Evolutionary conservation across 1,284 basidiomycete species (phyloP), one percentile per base, ranked within the genome.

Genomic region (Microbotryum scabiosae): DNA sequence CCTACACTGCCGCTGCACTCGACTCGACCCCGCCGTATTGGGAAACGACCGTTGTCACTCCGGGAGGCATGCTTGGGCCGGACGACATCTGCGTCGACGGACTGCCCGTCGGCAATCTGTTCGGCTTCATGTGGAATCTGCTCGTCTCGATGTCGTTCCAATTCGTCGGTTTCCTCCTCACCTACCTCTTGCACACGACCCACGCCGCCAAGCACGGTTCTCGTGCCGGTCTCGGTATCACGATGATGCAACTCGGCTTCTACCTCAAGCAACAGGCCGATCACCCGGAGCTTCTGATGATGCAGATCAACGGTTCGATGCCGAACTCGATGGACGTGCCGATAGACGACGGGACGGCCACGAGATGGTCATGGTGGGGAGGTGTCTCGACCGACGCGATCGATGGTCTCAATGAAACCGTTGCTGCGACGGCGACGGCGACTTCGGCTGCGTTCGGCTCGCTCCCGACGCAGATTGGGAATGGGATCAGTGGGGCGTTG

Each of bases 21-120:
- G 94, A 99, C 73, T 83, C 90, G 0, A 92, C 90, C 0, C 96
- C 94, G 0, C 84, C 91, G 0, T 98, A 98, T 76, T 97, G 92
- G 89, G 94, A 98, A 75, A 97, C 90, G 2, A 93, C 91, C 0
- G 84, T 97, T 18, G 87, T 94, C 61, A 84, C 90, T 4, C 79
- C 79, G 3, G 51, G 59, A 53, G 71, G 78, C 12, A 73, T 76
- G 0, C 66, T 78, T 69, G 56, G 78, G 68, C 60, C 70, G 5
- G 80, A 81, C 65, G 81, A 82, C 65, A 77, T 82, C 51, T 74
- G 82, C 45, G 77, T 82, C 51, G 81, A 82, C 58, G 80, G 80
- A 5, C 76, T 83, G 72, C 77, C 80, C 0, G 74, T 81, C 30
- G 82, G 81, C 59, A 82, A 80, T 57, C 61, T 78, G 26, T 93